phyloP scores from a whole-genome alignment of 305 asterid genomes.

The Solanum aculeatissimum region DNA sequence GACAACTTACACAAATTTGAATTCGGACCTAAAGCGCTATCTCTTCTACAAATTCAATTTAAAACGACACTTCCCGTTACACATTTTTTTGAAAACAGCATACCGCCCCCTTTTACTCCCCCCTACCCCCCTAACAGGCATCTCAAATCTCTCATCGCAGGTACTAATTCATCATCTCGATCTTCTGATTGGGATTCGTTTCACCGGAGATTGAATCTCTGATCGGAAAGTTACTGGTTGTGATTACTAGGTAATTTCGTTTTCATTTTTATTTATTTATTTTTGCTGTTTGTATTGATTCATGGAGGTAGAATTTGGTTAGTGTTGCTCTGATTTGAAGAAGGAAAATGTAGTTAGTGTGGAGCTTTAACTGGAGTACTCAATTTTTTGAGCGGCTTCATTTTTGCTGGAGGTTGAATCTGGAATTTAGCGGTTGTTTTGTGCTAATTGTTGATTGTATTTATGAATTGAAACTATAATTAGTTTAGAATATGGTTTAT shows the following conservation, averaged over 20 bases:
- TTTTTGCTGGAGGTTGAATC: background rate
- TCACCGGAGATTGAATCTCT: background rate
- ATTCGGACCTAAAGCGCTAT: slow-evolving; percentile 5
- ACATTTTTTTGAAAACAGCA: background rate
- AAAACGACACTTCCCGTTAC: background rate
- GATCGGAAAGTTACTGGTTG: background rate
- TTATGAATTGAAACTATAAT: background rate
- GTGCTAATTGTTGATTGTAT: background rate
- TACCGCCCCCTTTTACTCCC: background rate
- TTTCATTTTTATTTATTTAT: background rate
- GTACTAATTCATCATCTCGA: background rate
- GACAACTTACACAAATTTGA: slow-evolving; percentile 1
- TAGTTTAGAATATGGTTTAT: background rate
- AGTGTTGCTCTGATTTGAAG: too few relatives aligned
- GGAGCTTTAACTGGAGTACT: background rate
- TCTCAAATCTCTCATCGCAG: slow-evolving; percentile 5
- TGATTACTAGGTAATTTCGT: background rate
- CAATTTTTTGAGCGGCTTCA: background rate
- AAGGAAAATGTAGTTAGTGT: background rate
- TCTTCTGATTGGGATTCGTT: background rate
- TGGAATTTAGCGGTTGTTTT: background rate
- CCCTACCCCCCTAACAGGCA: background rate
- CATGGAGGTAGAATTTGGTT: background rate
- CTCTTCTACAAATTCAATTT: background rate
- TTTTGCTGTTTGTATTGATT: background rate